Evolutionary conservation across 805 yeast species (phyloP), one percentile per base, ranked within the genome.

Genomic region (Lachancea dasiensis): DNA sequence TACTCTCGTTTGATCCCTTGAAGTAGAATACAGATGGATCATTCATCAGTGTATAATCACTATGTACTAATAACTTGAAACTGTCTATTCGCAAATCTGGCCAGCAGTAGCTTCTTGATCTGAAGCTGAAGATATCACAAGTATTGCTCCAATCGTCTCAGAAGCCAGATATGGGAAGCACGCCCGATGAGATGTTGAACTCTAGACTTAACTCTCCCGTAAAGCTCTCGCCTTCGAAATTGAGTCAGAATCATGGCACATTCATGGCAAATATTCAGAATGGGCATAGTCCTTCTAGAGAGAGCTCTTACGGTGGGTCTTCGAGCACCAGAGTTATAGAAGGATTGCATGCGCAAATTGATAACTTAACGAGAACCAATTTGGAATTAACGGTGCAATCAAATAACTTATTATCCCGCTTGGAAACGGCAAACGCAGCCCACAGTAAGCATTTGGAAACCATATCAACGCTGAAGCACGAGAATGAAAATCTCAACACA

Each of bases 401-500:
- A 6, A 67, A 67, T 25, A 76, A 76, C 33, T 79, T 79, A 39
- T 61, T 75, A 31, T 65, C 73, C 46, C 75, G 73, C 47, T 52
- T 64, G 7, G 79, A 77, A 46, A 56, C 68, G 33, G 68, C 61
- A 39, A 50, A 63, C 56, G 49, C 64, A 51, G 48, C 48, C 47
- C 54, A 64, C 67, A 30, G 64, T 43, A 77, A 76, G 56, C 73
- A 78, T 43, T 64, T 69, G 49, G 68, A 73, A 36, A 61, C 69
- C 20, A 51, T 69, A 37, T 76, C 86, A 21, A 79, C 78, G 45
- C 66, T 82, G 26, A 81, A 81, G 57, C 89, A 82, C 56, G 90
- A 86, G 51, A 80, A 80, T 49, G 87, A 83, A 46, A 80, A 80
- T 65, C 67, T 81, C 29, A 79, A 73, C 50, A 77, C 86, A 1